These are phyloP conservation scores for Cardiospermum halicacabum DNA, from an alignment of 345 rosid genomes.

Conservation along the genomic window DNA sequence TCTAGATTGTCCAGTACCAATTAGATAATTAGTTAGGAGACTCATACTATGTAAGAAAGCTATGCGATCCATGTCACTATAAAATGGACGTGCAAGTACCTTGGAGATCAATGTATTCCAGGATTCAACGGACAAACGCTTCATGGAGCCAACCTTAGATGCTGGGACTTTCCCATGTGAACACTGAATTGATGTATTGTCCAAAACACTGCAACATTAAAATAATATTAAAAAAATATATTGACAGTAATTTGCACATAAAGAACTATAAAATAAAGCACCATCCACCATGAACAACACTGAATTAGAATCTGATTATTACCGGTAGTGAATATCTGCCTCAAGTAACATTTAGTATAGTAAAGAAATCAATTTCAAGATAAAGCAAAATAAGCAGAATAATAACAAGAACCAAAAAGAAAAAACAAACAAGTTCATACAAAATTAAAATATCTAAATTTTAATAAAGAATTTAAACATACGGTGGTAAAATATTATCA, in stretches of 20 bases:
- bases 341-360: too few relatives aligned
- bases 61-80: neutral
- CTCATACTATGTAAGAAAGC: constrained; percentile 13
- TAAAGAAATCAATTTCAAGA: neutral
- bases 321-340: neutral
- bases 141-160: constrained; percentile 64
- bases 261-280: neutral
- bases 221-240: neutral
- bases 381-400: neutral
- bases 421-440: neutral
- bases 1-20: too few relatives aligned
- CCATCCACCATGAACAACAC: too few relatives aligned
- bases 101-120: constrained; percentile 68
- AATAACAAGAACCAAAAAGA: constrained; percentile 1
- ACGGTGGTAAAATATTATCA: constrained; percentile 66
- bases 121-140: constrained; percentile 70
- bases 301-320: too few relatives aligned
- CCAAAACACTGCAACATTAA: constrained; percentile 50
- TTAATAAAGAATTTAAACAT: constrained; percentile 33
- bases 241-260: neutral
- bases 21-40: neutral
- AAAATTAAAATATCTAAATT: neutral
- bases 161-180: constrained; percentile 75
- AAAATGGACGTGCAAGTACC: constrained; percentile 39
- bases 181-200: constrained; percentile 76